Percentiles rank a stretch among this genome's conserved stretches.
Conservation (phyloP, 139 green algal genomes). For the Pleodorina starrii region DNA sequence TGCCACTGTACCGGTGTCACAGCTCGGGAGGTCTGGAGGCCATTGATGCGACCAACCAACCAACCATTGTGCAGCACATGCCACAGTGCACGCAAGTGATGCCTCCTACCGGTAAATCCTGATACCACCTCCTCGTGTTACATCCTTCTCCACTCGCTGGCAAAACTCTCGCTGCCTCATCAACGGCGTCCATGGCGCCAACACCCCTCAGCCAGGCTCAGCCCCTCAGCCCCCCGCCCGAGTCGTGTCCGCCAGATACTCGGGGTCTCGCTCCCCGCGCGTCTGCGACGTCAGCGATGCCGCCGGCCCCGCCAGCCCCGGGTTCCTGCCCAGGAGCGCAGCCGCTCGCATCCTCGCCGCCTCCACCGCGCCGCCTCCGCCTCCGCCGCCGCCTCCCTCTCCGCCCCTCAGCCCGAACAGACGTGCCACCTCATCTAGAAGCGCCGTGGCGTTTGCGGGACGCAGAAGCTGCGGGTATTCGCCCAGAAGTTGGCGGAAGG, state of each 20-base stretch:
- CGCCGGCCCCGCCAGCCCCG: background rate
- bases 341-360: too few relatives aligned
- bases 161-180: too few relatives aligned
- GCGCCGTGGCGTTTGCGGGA: background rate
- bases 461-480: conserved; percentile 26
- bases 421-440: conserved; percentile 36
- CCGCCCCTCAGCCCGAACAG: conserved; percentile 28
- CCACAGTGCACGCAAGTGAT: too few relatives aligned
- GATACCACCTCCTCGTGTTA: too few relatives aligned
- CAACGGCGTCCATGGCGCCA: too few relatives aligned
- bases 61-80: too few relatives aligned
- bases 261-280: conserved; percentile 44
- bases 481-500: background rate
- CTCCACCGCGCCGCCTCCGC: background rate
- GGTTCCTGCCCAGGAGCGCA: conserved; percentile 4
- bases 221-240: background rate
- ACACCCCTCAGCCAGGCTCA: too few relatives aligned
- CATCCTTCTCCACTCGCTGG: too few relatives aligned
- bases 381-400: background rate
- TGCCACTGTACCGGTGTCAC: too few relatives aligned
- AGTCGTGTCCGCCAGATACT: conserved; percentile 44
- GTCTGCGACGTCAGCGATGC: background rate
- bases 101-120: too few relatives aligned
- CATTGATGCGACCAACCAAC: too few relatives aligned
- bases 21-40: too few relatives aligned